Percentiles rank a stretch among this genome's conserved stretches.
Evolutionary conservation across 139 green algal genomes (phyloP).

Genomic region (Chlamydomonas applanata): DNA sequence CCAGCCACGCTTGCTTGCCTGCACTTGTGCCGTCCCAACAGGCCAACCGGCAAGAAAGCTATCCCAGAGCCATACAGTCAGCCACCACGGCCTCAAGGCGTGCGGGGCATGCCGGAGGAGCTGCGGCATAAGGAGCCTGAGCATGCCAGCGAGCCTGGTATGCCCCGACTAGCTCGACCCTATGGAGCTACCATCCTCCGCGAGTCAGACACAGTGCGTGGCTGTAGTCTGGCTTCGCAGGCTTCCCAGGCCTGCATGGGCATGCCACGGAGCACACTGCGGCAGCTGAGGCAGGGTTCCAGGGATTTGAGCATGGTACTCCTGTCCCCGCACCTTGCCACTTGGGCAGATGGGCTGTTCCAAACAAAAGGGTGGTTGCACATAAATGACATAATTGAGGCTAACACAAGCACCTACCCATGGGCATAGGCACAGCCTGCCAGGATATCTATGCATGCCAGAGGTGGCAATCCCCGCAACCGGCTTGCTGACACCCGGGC

Average conservation of each 20-base stretch:
- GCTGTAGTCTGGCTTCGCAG: neutral
- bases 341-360: neutral
- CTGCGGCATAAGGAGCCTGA: neutral
- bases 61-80: constrained; percentile 37
- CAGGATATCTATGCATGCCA: too few species aligned
- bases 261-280: neutral
- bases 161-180: constrained; percentile 25
- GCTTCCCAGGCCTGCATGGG: neutral
- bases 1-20: neutral
- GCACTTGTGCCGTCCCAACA: neutral
- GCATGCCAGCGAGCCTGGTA: constrained; percentile 17
- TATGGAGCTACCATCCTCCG: constrained; percentile 29
- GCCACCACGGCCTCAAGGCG: constrained; percentile 10
- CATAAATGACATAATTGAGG: neutral
- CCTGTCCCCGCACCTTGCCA: neutral
- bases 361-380: neutral
- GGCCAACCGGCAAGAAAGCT: constrained; percentile 28
- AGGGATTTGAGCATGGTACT: neutral
- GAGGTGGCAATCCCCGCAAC: too few species aligned
- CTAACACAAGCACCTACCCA: neutral
- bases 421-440: neutral
- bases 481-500: too few species aligned
- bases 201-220: constrained; percentile 21
- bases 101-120: neutral
- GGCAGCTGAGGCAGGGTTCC: neutral